Evolutionary conservation across 192 early-diverging fungal genomes (phyloP), one percentile per base, ranked within the genome.

Genomic region (Coemansia sp.): DNA sequence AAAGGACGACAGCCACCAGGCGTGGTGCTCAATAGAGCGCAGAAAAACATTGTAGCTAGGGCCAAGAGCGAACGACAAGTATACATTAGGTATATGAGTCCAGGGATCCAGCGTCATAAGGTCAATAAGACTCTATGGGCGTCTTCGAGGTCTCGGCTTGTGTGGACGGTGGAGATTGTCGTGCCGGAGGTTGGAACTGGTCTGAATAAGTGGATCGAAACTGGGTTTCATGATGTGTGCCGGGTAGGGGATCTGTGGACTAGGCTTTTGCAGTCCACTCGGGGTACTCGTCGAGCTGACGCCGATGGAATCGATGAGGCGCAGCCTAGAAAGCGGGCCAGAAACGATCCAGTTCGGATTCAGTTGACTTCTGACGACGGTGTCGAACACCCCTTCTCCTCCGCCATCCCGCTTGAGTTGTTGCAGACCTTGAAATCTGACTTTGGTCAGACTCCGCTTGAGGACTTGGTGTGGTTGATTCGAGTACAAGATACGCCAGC

Each of bases 351-450:
- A 1, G 41, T 65, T 8, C 64, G 69, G 64, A 76, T 77, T n/a
- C 61, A 70, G 43, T 64, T 71, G 24, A 74, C 66, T 2, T 76
- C 81, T 2, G 81, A 76, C 53, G 80, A 74, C 63, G 73, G 73
- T 35, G 76, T 65, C 7, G 76, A 78, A 3, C 69, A 84, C 32
- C 75, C 68, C 30, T 81, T 83, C 45, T 64, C 73, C 61, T 80
- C 71, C 0, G 7, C 35, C 10, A 65, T 70, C 15, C 32, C 11
- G 16, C 38, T 13, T 1, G 65, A 69, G 47, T 45, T 61, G 43
- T 58, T 67, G 20, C 1, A 47, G 5, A 52, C 20, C 1, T 10
- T 70, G 16, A 59, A 47, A 9, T 16, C 43, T 0, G 49, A 30
- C 10, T 71, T 74, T 50, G 62, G 34, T 13, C 34, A 12, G n/a